Conservation (phyloP, 1,284 basidiomycete species). For the Ceratobasidium sp. region DNA sequence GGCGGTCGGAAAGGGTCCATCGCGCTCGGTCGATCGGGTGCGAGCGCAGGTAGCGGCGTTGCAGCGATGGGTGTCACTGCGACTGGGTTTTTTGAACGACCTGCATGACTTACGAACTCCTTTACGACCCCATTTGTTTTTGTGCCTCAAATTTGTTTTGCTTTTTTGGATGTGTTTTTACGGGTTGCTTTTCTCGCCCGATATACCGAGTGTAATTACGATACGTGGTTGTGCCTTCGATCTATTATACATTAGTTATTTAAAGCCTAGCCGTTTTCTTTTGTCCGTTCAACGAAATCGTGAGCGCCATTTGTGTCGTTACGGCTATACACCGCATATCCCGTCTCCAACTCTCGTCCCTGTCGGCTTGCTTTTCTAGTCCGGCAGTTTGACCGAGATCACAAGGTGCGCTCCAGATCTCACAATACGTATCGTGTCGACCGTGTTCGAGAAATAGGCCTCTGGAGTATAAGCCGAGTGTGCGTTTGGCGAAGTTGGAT, state of each 20-base stretch:
- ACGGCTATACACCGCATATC: constrained; percentile 38
- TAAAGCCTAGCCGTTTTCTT: background rate
- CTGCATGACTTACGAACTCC: background rate
- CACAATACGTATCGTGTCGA: constrained; percentile 33
- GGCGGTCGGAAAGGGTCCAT: constrained; percentile 69
- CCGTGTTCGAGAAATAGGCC: constrained; percentile 30
- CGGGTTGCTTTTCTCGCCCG: background rate
- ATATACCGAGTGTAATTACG: constrained; percentile 37
- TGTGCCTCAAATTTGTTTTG: background rate
- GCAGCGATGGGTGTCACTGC: constrained; percentile 78
- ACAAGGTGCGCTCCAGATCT: constrained; percentile 39
- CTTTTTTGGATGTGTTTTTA: background rate
- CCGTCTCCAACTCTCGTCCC: constrained; percentile 30
- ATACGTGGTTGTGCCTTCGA: constrained; percentile 19
- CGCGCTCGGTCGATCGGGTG: constrained; percentile 65
- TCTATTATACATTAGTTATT: background rate
- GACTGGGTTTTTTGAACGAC: constrained; percentile 71
- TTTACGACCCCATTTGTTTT: background rate
- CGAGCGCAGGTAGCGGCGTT: constrained; percentile 73
- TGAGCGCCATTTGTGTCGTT: constrained; percentile 29
- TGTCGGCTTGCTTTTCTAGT: background rate
- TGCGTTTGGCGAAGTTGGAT: constrained; percentile 18
- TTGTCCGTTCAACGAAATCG: constrained; percentile 1
- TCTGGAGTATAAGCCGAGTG: constrained; percentile 29
- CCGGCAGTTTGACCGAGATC: constrained; percentile 8